These are phyloP conservation scores for Yamagishiella unicocca DNA, from an alignment of 139 green algal species.

Conservation along the genomic window DNA sequence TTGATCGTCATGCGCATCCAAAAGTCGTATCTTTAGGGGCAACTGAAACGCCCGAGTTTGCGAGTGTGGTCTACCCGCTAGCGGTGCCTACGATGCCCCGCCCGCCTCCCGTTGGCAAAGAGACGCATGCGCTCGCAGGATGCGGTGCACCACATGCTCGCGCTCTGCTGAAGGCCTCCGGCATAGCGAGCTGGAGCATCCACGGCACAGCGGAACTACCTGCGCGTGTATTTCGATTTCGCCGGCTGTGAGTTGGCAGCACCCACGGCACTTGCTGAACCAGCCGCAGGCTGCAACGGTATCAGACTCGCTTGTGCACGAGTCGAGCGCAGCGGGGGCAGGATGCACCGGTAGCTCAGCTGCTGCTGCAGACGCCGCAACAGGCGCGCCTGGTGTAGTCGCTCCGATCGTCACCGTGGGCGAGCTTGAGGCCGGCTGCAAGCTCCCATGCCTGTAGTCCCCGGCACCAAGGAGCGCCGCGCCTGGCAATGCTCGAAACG, in stretches of 20 bases:
- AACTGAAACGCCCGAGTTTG: too few species aligned
- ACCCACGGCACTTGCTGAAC: conserved; percentile 41
- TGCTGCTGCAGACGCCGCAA: not conserved
- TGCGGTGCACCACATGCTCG: not conserved
- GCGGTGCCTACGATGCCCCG: not conserved
- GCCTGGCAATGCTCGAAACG: too few species aligned
- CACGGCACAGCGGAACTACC: conserved; percentile 16
- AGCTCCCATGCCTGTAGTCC: not conserved
- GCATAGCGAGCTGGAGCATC: not conserved
- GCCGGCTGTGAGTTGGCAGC: conserved; percentile 37
- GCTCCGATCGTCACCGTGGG: not conserved
- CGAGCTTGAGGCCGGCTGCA: not conserved
- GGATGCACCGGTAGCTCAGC: not conserved
- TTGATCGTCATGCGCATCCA: too few species aligned
- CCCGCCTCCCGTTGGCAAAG: conserved; percentile 23
- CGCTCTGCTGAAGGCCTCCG: not conserved
- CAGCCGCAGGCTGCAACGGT: not conserved
- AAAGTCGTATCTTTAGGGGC: too few species aligned
- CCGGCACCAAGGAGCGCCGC: not conserved
- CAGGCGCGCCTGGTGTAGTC: not conserved
- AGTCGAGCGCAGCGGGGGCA: not conserved
- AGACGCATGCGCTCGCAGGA: not conserved
- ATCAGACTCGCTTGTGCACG: conserved; percentile 17
- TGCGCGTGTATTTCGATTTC: conserved; percentile 22
- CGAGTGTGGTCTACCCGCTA: too few species aligned